phyloP scores from a whole-genome alignment of 164 flowering plant genomes.

The Dillenia suffruticosa region DNA sequence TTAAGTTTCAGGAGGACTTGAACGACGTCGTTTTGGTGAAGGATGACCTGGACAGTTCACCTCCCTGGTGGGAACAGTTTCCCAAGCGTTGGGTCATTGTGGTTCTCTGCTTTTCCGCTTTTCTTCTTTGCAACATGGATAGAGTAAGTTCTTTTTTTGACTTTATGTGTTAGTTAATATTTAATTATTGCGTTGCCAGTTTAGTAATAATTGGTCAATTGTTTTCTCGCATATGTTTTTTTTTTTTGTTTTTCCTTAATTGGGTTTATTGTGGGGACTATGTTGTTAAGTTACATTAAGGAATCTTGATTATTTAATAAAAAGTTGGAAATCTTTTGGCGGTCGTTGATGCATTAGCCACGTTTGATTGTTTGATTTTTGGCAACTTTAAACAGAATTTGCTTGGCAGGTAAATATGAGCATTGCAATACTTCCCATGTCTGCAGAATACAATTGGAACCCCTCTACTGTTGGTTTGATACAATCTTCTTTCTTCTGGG shows the following conservation, averaged over 20 bases:
- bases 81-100: slow-evolving; percentile 96
- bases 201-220: not conserved
- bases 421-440: slow-evolving; percentile 98
- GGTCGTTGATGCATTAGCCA: not conserved
- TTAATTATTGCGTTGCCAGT: too few relatives aligned
- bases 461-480: slow-evolving; percentile 91
- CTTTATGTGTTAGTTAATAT: not conserved
- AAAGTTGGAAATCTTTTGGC: too few relatives aligned
- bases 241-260: not conserved
- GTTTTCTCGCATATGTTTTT: not conserved
- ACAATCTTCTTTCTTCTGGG: slow-evolving; percentile 98
- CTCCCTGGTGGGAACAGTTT: slow-evolving; percentile 73
- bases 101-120: slow-evolving; percentile 81
- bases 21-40: slow-evolving; percentile 20
- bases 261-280: not conserved
- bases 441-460: slow-evolving; percentile 80
- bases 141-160: slow-evolving; percentile 46
- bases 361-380: not conserved
- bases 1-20: slow-evolving; percentile 27
- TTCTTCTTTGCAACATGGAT: slow-evolving; percentile 95
- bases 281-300: too few relatives aligned
- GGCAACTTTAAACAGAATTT: slow-evolving; percentile 4
- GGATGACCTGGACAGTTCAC: slow-evolving; percentile 19
- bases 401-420: slow-evolving; percentile 92
- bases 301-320: too few relatives aligned